Evolutionary conservation across 208 protist genomes (phyloP), one percentile per base, ranked within the genome.

Genomic region (Trypanosoma boissoni): DNA sequence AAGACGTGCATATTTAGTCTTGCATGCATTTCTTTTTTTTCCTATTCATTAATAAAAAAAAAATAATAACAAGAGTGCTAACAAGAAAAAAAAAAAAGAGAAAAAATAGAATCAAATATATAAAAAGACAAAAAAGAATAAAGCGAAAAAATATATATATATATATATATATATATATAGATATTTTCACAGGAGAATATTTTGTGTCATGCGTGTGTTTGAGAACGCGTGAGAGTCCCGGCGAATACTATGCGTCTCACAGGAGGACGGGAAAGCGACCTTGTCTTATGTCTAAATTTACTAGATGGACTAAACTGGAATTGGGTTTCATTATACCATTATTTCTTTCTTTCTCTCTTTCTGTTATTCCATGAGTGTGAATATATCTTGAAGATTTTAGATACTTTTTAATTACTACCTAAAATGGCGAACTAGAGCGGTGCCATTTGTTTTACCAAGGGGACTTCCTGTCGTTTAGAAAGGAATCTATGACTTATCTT

Each of bases 401-500:
- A 31, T 23, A 52, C 12, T 12, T 29, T 32, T 27, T n/a, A n/a
- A n/a, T n/a, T n/a, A n/a, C n/a, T n/a, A n/a, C n/a, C n/a, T n/a
- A n/a, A n/a, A n/a, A n/a, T n/a, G n/a, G n/a, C n/a, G n/a, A n/a
- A n/a, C n/a, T n/a, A n/a, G n/a, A n/a, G n/a, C n/a, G n/a, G n/a
- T n/a, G n/a, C n/a, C n/a, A n/a, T n/a, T n/a, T n/a, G n/a, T n/a
- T n/a, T n/a, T n/a, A n/a, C n/a, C n/a, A n/a, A n/a, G n/a, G n/a
- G n/a, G n/a, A n/a, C n/a, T n/a, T n/a, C n/a, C n/a, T n/a, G n/a
- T n/a, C n/a, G n/a, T n/a, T n/a, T n/a, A n/a, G n/a, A n/a, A n/a
- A n/a, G n/a, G n/a, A n/a, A n/a, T n/a, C n/a, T 12, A 68, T 68
- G 62, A 48, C 31, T 9, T n/a, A 41, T 12, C 57, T 74, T 3